Conservation (phyloP, 2,329 filamentous ascomycete genomes). For the Elsinoe batatas region DNA sequence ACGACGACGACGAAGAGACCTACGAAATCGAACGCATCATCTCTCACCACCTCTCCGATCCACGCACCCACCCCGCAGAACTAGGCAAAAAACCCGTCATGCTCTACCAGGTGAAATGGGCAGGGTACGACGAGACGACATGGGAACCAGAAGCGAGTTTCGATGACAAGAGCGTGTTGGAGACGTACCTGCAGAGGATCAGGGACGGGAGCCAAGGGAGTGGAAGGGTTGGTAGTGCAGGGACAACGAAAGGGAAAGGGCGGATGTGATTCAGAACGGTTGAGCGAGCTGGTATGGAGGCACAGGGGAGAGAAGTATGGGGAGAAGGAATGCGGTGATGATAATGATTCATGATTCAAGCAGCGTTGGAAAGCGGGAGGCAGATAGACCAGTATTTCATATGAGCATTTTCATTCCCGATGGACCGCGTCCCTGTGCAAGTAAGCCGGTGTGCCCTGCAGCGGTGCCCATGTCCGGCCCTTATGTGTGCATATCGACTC, state of each 20-base stretch:
- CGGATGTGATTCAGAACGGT: background rate
- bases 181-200: slow-evolving; percentile 19
- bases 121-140: slow-evolving; percentile 22
- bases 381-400: background rate
- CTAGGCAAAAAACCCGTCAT: slow-evolving; percentile 22
- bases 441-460: too few relatives aligned
- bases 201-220: background rate
- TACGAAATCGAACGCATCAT: slow-evolving; percentile 24
- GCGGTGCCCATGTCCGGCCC: too few relatives aligned
- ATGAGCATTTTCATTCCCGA: background rate
- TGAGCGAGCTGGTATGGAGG: background rate
- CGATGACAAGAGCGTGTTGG: slow-evolving; percentile 20
- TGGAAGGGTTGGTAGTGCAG: background rate
- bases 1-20: background rate
- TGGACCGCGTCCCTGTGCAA: too few relatives aligned
- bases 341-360: background rate
- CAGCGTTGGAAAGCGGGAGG: too few relatives aligned
- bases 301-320: too few relatives aligned
- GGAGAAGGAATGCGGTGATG: background rate
- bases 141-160: slow-evolving; percentile 28
- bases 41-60: slow-evolving; percentile 23
- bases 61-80: slow-evolving; percentile 21
- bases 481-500: too few relatives aligned
- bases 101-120: slow-evolving; percentile 28
- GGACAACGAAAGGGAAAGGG: background rate